phyloP scores from a whole-genome alignment of 2,329 filamentous ascomycete species.

The Pezicula neosporulosa region DNA sequence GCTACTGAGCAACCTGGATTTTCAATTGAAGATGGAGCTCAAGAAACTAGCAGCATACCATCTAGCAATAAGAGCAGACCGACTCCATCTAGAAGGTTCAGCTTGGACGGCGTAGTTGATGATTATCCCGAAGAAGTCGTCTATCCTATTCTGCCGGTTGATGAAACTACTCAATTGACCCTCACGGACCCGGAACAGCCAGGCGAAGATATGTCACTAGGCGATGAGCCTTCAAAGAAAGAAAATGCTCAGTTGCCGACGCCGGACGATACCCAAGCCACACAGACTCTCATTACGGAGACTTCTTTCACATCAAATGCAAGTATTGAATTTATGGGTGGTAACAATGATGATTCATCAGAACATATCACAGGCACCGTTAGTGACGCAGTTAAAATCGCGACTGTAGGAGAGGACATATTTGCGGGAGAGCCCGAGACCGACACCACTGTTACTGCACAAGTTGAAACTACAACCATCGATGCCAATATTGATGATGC shows the following conservation, averaged over 20 bases:
- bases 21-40: neutral
- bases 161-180: neutral
- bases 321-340: neutral
- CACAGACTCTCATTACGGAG: conserved; percentile 7
- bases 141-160: neutral
- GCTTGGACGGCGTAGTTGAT: neutral
- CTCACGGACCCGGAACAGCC: neutral
- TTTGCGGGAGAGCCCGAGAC: neutral
- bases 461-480: neutral
- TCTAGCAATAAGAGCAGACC: neutral
- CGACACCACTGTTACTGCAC: too few relatives aligned
- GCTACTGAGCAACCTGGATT: neutral
- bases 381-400: too few relatives aligned
- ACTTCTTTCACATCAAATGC: conserved; percentile 7
- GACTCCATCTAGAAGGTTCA: neutral
- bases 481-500: neutral
- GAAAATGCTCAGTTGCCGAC: conserved; percentile 19
- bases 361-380: neutral
- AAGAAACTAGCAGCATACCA: neutral
- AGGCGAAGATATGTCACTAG: neutral
- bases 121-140: neutral
- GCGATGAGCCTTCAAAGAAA: neutral
- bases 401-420: neutral
- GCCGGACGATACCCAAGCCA: conserved; percentile 21
- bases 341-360: neutral